A percentile compares a stretch with the other conserved stretches of the same genome.
Evolutionary conservation across 805 yeast species (phyloP).

Genomic region (Ogataea corticis): DNA sequence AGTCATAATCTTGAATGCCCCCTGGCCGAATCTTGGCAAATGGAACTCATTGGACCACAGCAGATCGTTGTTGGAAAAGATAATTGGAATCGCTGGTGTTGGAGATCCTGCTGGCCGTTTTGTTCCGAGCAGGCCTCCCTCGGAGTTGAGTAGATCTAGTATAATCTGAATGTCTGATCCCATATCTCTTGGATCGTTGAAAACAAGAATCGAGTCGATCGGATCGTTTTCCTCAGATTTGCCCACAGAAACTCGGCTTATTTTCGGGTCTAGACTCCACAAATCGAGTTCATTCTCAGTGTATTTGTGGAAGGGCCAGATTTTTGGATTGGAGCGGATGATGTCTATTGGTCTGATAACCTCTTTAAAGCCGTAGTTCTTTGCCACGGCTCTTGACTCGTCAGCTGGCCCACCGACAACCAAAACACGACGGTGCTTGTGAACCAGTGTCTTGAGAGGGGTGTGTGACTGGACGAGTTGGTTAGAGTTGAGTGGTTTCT

Average conservation of each 20-base stretch:
- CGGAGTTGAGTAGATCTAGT: slow-evolving; percentile 65
- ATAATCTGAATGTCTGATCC: slow-evolving; percentile 82
- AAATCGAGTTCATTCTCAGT: slow-evolving; percentile 43
- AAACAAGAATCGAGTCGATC: slow-evolving; percentile 77
- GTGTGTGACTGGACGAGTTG: slow-evolving; percentile 89
- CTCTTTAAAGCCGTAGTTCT: slow-evolving; percentile 72
- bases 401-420: slow-evolving; percentile 84
- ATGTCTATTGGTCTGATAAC: slow-evolving; percentile 76
- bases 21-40: slow-evolving; percentile 86
- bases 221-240: slow-evolving; percentile 36
- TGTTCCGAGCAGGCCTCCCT: slow-evolving; percentile 66
- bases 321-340: slow-evolving; percentile 52
- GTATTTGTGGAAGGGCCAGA: slow-evolving; percentile 71
- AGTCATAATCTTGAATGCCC: slow-evolving; percentile 70
- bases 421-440: slow-evolving; percentile 59
- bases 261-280: slow-evolving; percentile 40
- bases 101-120: slow-evolving; percentile 35
- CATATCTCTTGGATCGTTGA: slow-evolving; percentile 88
- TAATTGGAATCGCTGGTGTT: slow-evolving; percentile 65
- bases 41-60: slow-evolving; percentile 84
- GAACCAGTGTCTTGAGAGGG: slow-evolving; percentile 65
- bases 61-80: slow-evolving; percentile 81
- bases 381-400: slow-evolving; percentile 74
- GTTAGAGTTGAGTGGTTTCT: slow-evolving; percentile 46
- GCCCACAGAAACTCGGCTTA: slow-evolving; percentile 26